Conservation (phyloP, 208 protist genomes). For the Trypanosoma boissoni region DNA sequence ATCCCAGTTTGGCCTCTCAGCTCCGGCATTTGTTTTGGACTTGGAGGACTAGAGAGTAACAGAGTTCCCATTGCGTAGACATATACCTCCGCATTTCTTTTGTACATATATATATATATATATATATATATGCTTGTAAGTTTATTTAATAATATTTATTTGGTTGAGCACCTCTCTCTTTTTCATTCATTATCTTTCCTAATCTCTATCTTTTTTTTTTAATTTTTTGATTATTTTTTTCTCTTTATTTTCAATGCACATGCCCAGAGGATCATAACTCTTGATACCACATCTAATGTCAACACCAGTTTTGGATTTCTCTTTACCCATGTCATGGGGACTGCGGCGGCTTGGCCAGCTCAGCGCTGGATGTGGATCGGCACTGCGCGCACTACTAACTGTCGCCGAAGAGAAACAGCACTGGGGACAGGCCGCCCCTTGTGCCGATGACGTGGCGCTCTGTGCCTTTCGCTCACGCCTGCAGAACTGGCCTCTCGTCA, state of each 20-base stretch:
- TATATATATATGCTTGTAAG: background rate
- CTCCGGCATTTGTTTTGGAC: conserved; percentile 46
- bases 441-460: too few relatives aligned
- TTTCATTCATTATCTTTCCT: background rate
- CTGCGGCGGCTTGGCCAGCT: too few relatives aligned
- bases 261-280: too few relatives aligned
- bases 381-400: too few relatives aligned
- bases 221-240: background rate
- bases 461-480: background rate
- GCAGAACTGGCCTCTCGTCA: background rate
- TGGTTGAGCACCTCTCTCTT: background rate
- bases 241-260: background rate
- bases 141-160: background rate
- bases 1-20: conserved; percentile 43
- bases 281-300: too few relatives aligned
- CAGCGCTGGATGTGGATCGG: too few relatives aligned
- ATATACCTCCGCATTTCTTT: background rate
- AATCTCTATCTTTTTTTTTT: background rate
- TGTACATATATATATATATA: background rate
- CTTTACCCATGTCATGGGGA: too few relatives aligned
- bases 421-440: too few relatives aligned
- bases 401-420: too few relatives aligned
- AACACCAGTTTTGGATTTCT: too few relatives aligned
- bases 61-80: background rate
- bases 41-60: conserved; percentile 22